Evolutionary conservation across 352 stramenopile genomes (phyloP), one percentile per base, ranked within the genome.

Genomic region (Globisporangium solare): DNA sequence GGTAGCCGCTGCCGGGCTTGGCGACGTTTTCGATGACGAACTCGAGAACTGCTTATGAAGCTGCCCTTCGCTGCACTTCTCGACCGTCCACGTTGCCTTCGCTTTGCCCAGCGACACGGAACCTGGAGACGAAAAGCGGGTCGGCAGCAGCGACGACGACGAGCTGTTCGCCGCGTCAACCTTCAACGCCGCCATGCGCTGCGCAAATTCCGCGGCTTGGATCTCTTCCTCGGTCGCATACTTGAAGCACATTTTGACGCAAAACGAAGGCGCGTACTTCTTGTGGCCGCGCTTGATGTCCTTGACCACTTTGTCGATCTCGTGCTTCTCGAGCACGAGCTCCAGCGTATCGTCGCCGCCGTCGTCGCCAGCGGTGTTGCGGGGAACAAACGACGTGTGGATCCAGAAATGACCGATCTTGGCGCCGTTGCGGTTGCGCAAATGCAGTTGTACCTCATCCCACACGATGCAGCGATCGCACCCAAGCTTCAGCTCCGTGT

Each of bases 361-460:
- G 10, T 61, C 40, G 10, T 3, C 17, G 15, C 10, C 14, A 20
- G 7, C 24, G 18, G 15, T 56, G 7, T 62, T 61, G n/a, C 54
- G 55, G 13, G 54, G 40, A 18, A 91, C 53, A 37, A 91, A 91
- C n/a, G 80, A 63, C 10, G 80, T 86, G 66, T 91, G 80, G 63
- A 91, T 86, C 80, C 80, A 91, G 63, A 89, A 82, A 53, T 91
- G 68, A 2, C 80, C 80, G 17, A 91, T 52, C 4, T 70, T 70
- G 7, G 55, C 55, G 18, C 74, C 73, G 11, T 66, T 59, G 20
- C 76, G 73, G 31, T 73, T 66, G 24, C 74, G 71, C 14, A 91
- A 59, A 42, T 64, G 49, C 45, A 91, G 64, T 48, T 73, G 76
- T 17, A 86, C 68, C 64, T 91, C 80, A 58, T 86, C 80, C 70